Base-by-base conservation (phyloP, 495 filamentous ascomycete genomes). In the Cudoniella acicularis region DNA sequence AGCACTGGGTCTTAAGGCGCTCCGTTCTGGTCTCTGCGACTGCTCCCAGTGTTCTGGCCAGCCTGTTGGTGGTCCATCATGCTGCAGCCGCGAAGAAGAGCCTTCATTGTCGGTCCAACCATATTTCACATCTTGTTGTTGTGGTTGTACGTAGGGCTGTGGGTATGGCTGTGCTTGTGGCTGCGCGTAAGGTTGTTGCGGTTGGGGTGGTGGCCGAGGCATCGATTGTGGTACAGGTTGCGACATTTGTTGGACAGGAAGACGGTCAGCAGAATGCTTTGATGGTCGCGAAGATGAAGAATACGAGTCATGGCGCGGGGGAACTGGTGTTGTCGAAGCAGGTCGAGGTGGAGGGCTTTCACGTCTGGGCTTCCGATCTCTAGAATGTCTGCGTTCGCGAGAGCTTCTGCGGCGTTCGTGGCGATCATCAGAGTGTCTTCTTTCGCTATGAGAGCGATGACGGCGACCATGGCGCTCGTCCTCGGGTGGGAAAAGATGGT, bases 41-140 rank as follows among this genome's bases (percentile, higher is more conserved):
- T 65, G 63, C 1, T 45, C 10, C 63, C 63, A 65, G 41, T 65
- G 55, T 2, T 42, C 25, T 0, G 63, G 63, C 63, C 63, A 65
- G 21, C 63, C 63, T 10, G 63, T 65, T 11, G 59, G 59, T 41
- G 59, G 59, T 13, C 20, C 20, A 10, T 41, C 17, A 27, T 54
- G 52, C 11, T 56, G 27, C 27, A 54, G 58, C 23, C 10, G 50
- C 10, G 54, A 20, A 17, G 53, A 55, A 21, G 52, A 18, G n/a
- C 52, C 18, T 9, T 17, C 11, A 10, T 59, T 55, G 18, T 56
- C 51, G 20, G 61, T 59, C 61, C 61, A 63, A 9, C 61, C 61
- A 46, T 63, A 63, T 48, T 63, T 63, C 1, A 63, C 56, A 53
- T 63, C 61, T 52, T 59, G 61, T 16, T 54, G 55, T 13, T 42